These are phyloP conservation scores for Solanum hybrid DNA, from an alignment of 305 asterid species.

Conservation along the genomic window DNA sequence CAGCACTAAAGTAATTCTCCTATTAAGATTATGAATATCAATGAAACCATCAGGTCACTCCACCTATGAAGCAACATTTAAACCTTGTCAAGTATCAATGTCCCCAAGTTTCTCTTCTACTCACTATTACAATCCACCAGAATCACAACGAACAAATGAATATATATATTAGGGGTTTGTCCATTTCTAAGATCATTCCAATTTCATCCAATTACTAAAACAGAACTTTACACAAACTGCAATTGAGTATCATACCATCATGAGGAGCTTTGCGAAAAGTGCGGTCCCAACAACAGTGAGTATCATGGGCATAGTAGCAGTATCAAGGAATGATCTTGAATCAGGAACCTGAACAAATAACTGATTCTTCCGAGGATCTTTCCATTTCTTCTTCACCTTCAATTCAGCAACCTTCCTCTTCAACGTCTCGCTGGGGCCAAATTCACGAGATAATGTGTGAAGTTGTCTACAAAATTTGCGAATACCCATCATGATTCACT, in stretches of 20 bases:
- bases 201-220: neutral
- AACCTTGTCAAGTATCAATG: neutral
- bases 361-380: slow-evolving; percentile 36
- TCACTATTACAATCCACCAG: no score
- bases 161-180: neutral
- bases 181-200: neutral
- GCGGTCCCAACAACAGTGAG: slow-evolving; percentile 73
- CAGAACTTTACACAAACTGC: neutral
- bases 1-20: neutral
- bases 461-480: slow-evolving; percentile 34
- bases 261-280: slow-evolving; percentile 60
- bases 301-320: slow-evolving; percentile 75
- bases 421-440: slow-evolving; percentile 54
- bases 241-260: slow-evolving; percentile 49
- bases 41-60: neutral
- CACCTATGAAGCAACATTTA: neutral
- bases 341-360: slow-evolving; percentile 70
- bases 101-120: neutral
- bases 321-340: slow-evolving; percentile 59
- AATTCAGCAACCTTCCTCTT: slow-evolving; percentile 45
- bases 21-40: neutral
- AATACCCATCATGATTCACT: slow-evolving; percentile 25
- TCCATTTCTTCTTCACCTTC: slow-evolving; percentile 40
- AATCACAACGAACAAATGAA: neutral
- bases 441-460: slow-evolving; percentile 43